Conservation (phyloP, 345 rosid species). For the Raphanus sativus region DNA sequence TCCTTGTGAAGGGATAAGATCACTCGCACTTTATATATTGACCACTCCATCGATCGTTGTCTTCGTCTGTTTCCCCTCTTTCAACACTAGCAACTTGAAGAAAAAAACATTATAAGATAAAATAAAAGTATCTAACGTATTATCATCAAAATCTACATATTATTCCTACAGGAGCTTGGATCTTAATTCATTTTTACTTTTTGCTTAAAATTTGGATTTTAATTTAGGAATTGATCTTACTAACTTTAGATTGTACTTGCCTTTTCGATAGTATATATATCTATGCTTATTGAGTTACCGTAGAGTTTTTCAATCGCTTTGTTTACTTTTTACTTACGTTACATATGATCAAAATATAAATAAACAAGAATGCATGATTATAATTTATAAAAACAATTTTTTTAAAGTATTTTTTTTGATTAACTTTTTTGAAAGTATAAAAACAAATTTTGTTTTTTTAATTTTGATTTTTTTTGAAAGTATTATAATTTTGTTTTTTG, state of each 20-base stretch:
- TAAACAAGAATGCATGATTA: not conserved
- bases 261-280: not conserved
- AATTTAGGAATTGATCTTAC: not conserved
- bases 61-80: conserved; percentile 12
- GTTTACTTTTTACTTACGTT: not conserved
- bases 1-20: conserved; percentile 34
- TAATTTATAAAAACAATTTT: too few species aligned
- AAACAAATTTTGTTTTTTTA: too few species aligned
- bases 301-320: not conserved
- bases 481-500: too few species aligned
- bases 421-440: too few species aligned
- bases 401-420: too few species aligned
- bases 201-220: not conserved
- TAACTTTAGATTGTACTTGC: not conserved
- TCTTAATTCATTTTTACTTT: too few species aligned
- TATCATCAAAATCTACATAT: not conserved
- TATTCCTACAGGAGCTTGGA: not conserved
- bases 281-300: not conserved
- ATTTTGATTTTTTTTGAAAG: too few species aligned
- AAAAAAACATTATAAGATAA: not conserved
- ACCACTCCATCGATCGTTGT: conserved; percentile 24
- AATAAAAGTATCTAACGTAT: not conserved
- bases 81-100: not conserved
- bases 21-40: conserved; percentile 11
- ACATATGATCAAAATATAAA: not conserved